Conservation (phyloP, 805 yeast species). For the Teunomyces atbi region DNA sequence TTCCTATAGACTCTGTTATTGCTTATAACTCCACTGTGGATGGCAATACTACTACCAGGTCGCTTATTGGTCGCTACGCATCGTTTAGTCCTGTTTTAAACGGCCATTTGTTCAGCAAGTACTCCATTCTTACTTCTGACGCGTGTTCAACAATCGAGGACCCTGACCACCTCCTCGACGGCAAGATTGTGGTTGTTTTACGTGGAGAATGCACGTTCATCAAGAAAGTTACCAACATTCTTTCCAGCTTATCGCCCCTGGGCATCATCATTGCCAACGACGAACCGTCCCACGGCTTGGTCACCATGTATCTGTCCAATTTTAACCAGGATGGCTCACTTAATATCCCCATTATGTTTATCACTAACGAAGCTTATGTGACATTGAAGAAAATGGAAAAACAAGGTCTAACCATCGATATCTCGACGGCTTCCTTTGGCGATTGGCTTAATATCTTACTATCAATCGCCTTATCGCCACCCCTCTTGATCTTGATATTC, state of each 20-base stretch:
- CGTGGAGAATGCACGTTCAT: conserved; percentile 43
- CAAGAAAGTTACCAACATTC: conserved; percentile 46
- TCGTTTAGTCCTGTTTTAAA: conserved; percentile 39
- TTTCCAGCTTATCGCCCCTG: conserved; percentile 35
- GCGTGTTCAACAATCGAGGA: conserved; percentile 5
- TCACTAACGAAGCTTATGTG: conserved; percentile 42
- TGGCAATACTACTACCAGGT: conserved; percentile 13
- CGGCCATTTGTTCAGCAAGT: conserved; percentile 22
- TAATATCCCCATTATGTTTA: conserved; percentile 51
- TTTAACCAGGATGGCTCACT: conserved; percentile 39
- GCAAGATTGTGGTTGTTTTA: conserved; percentile 28
- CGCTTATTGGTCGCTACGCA: conserved; percentile 36
- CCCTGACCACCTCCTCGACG: conserved; percentile 15
- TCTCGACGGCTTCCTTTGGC: conserved; percentile 36
- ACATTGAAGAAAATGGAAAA: conserved; percentile 9
- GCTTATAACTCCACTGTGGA: conserved; percentile 24
- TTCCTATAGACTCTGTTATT: conserved; percentile 40
- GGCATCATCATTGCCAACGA: conserved; percentile 60
- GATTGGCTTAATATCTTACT: conserved; percentile 37
- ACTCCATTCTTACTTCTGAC: conserved; percentile 9
- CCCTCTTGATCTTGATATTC: conserved; percentile 34
- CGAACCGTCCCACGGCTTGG: conserved; percentile 42
- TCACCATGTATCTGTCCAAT: conserved; percentile 53
- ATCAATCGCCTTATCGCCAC: conserved; percentile 44
- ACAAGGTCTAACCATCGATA: conserved; percentile 12